Conservation (phyloP, 2,329 filamentous ascomycete species). For the Thelonectria olida region DNA sequence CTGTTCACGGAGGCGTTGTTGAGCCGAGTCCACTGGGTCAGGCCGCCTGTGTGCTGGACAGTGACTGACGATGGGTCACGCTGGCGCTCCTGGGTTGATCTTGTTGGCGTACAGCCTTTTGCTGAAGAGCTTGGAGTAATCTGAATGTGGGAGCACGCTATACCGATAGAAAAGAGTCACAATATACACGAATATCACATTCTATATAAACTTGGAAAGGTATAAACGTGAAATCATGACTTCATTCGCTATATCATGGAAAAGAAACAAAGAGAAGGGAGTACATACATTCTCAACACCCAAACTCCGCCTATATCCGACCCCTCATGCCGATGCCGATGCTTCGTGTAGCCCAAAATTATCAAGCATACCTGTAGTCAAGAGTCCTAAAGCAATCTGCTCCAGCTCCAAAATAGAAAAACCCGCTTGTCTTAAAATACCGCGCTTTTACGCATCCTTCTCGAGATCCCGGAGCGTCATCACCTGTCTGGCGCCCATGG, state of each 20-base stretch:
- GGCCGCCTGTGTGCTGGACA: conserved; percentile 15
- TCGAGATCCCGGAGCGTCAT: conserved; percentile 46
- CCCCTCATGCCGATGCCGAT: conserved; percentile 27
- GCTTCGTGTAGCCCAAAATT: conserved; percentile 20
- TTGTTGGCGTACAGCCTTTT: neutral
- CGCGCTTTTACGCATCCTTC: conserved; percentile 37
- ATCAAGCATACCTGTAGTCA: conserved; percentile 12
- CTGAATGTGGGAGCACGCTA: too few species aligned
- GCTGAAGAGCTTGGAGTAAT: neutral
- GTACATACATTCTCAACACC: conserved; percentile 17
- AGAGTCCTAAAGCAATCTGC: conserved; percentile 16
- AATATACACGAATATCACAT: neutral
- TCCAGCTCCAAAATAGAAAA: neutral
- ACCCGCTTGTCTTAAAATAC: conserved; percentile 1
- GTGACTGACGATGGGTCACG: neutral
- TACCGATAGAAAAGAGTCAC: neutral
- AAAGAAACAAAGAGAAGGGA: conserved; percentile 6
- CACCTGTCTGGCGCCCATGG: conserved; percentile 44
- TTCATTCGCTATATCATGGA: neutral
- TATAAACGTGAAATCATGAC: neutral
- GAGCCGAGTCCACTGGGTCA: conserved; percentile 27
- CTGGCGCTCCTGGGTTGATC: neutral
- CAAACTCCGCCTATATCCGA: conserved; percentile 30
- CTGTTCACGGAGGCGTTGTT: neutral
- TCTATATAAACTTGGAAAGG: neutral